phyloP scores from a whole-genome alignment of 306 rosid genomes.

The Pyrus betulifolia region DNA sequence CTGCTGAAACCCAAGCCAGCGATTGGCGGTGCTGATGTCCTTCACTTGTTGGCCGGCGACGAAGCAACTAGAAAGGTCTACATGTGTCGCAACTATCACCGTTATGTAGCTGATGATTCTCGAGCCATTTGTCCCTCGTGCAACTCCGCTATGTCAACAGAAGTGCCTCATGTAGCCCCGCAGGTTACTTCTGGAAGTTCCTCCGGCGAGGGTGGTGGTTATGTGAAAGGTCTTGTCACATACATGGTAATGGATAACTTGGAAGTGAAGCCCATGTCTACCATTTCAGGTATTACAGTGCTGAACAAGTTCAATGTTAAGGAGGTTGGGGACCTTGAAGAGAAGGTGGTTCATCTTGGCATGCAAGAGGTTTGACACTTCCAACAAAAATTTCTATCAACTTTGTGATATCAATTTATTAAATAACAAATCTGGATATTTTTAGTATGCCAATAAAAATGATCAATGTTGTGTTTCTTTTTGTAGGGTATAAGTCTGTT shows the following conservation, averaged over 20 bases:
- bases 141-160: rapidly evolving
- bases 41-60: background rate
- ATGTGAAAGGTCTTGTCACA: background rate
- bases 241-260: slow-evolving; percentile 26
- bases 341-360: slow-evolving; percentile 7
- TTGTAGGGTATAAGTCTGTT: slow-evolving; percentile 13
- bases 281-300: background rate
- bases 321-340: slow-evolving; percentile 3
- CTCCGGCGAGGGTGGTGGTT: background rate
- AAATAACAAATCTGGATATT: too few species aligned
- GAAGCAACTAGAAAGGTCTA: background rate
- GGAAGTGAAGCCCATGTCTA: slow-evolving; percentile 11
- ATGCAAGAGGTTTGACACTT: background rate
- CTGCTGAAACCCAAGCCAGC: background rate
- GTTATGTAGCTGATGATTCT: background rate
- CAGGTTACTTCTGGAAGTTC: too few species aligned
- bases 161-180: background rate
- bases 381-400: background rate
- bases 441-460: background rate
- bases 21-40: background rate
- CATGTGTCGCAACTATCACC: background rate
- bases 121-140: background rate
- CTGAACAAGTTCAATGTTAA: background rate
- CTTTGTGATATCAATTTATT: background rate
- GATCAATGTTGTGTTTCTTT: background rate